phyloP scores from a whole-genome alignment of 2,329 filamentous ascomycete species.

The Pyrenochaeta sp. region DNA sequence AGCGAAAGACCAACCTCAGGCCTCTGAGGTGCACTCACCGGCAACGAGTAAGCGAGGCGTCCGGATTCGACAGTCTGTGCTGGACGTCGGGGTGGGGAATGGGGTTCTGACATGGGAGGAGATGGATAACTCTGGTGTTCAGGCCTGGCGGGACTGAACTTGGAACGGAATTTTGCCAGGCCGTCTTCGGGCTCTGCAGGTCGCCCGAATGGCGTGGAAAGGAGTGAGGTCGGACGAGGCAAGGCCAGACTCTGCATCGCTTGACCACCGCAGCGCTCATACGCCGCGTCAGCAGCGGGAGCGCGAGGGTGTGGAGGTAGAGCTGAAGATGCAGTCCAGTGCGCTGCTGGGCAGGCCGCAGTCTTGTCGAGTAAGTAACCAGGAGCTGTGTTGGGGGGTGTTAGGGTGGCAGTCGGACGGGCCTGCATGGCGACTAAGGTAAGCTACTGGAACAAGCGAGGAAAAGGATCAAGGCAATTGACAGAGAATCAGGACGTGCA shows the following conservation, averaged over 20 bases:
- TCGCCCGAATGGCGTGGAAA: constrained; percentile 49
- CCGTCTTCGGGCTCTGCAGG: constrained; percentile 45
- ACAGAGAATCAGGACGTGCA: constrained; percentile 12
- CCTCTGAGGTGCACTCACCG: constrained; percentile 32
- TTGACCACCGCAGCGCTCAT: constrained; percentile 47
- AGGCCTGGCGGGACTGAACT: constrained; percentile 48
- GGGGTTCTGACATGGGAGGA: constrained; percentile 62
- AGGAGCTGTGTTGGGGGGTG: constrained; percentile 25
- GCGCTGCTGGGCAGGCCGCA: constrained; percentile 22
- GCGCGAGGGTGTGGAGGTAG: constrained; percentile 37
- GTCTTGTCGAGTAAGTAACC: constrained; percentile 27
- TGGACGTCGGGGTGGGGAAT: constrained; percentile 52
- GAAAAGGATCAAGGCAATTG: constrained; percentile 24
- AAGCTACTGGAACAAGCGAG: constrained; percentile 39
- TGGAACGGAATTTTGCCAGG: constrained; percentile 43
- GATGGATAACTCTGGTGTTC: constrained; percentile 55
- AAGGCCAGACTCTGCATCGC: constrained; percentile 54
- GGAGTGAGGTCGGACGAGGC: constrained; percentile 47
- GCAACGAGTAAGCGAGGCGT: constrained; percentile 37
- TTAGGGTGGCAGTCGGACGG: constrained; percentile 31
- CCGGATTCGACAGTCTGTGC: constrained; percentile 46
- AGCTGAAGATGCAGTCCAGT: constrained; percentile 26
- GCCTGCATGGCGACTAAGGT: constrained; percentile 44
- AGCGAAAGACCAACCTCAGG: constrained; percentile 32
- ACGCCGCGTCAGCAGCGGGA: constrained; percentile 46